A percentile compares a stretch with the other conserved stretches of the same genome.
These are phyloP conservation scores for Leccinum longicurvipes DNA, from an alignment of 768 basidiomycete genomes.

Conservation along the genomic window DNA sequence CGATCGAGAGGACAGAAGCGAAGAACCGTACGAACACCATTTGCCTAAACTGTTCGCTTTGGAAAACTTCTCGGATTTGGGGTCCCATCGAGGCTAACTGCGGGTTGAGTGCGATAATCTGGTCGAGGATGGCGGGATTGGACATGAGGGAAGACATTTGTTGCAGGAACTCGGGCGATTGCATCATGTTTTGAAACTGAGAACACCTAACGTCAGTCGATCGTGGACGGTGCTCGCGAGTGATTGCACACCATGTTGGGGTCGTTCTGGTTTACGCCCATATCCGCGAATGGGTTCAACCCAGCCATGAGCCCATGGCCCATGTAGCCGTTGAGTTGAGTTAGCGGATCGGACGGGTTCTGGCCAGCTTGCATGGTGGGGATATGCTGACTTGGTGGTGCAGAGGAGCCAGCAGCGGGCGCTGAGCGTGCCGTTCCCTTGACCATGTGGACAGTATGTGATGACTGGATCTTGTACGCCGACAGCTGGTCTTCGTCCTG, in stretches of 20 bases:
- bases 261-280: conserved; percentile 90
- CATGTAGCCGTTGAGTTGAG: conserved; percentile 72
- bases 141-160: conserved; percentile 87
- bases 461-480: conserved; percentile 85
- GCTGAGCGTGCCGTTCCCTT: conserved; percentile 65
- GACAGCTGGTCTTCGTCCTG: conserved; percentile 83
- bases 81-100: conserved; percentile 73
- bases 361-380: conserved; percentile 92
- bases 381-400: conserved; percentile 42
- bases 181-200: conserved; percentile 82
- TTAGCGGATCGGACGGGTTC: conserved; percentile 83
- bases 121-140: conserved; percentile 85
- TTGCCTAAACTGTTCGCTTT: conserved; percentile 68
- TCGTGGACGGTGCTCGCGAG: neutral
- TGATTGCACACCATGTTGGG: conserved; percentile 78
- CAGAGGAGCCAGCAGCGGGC: conserved; percentile 37
- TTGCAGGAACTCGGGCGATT: conserved; percentile 77
- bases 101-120: conserved; percentile 80
- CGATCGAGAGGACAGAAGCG: neutral
- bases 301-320: conserved; percentile 81
- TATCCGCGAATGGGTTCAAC: conserved; percentile 87
- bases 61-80: conserved; percentile 75
- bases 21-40: conserved; percentile 54
- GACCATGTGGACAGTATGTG: conserved; percentile 92
- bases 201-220: neutral